phyloP scores from a whole-genome alignment of 2,329 filamentous ascomycete genomes.

The Orbilia brochopaga region DNA sequence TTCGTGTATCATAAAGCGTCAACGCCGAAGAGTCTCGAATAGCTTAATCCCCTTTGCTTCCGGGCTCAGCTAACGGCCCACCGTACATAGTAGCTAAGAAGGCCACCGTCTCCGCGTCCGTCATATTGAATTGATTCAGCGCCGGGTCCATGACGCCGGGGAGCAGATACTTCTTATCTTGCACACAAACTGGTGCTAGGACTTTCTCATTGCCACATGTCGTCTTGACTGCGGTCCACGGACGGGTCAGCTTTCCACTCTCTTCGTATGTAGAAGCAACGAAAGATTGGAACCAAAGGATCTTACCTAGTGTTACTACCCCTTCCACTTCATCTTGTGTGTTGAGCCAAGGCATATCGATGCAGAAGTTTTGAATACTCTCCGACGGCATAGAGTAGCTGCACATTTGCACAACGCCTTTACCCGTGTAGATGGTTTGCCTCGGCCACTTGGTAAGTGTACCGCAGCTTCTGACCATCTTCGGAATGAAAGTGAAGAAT shows the following conservation, averaged over 20 bases:
- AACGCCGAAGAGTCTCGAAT: no score
- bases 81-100: slow-evolving; percentile 8
- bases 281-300: not conserved
- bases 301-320: slow-evolving; percentile 30
- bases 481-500: slow-evolving; percentile 40
- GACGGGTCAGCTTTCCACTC: not conserved
- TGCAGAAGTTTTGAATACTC: slow-evolving; percentile 8
- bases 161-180: slow-evolving; percentile 39
- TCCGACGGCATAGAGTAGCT: not conserved
- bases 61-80: no score
- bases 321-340: slow-evolving; percentile 20
- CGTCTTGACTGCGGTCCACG: slow-evolving; percentile 20
- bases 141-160: slow-evolving; percentile 26
- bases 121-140: slow-evolving; percentile 23
- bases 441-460: slow-evolving; percentile 20
- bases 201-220: slow-evolving; percentile 32
- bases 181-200: slow-evolving; percentile 31
- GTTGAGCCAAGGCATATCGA: slow-evolving; percentile 31
- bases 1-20: no score
- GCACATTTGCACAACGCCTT: slow-evolving; percentile 8
- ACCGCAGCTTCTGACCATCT: slow-evolving; percentile 41
- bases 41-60: no score
- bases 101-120: slow-evolving; percentile 11
- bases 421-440: slow-evolving; percentile 10
- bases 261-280: not conserved